phyloP scores from a whole-genome alignment of 2,329 filamentous ascomycete genomes.

The Aspergillus latus region DNA sequence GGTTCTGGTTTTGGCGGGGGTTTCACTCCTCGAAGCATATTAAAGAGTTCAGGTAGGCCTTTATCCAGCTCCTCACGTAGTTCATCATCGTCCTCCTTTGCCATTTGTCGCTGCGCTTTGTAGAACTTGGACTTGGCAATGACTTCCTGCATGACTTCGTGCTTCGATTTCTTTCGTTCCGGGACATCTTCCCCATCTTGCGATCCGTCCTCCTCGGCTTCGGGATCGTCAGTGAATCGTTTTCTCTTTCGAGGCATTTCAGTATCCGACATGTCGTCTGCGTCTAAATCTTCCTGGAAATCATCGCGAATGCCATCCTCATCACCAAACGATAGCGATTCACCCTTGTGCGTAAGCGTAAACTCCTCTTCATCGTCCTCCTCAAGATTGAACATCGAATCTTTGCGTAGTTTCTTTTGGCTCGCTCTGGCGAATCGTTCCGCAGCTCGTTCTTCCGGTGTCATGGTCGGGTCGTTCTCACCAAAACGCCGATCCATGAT shows the following conservation, averaged over 20 bases:
- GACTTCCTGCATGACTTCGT: slow-evolving; percentile 96
- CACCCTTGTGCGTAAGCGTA: slow-evolving; percentile 79
- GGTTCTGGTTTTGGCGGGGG: slow-evolving; percentile 52
- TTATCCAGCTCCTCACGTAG: slow-evolving; percentile 80
- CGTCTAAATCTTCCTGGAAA: slow-evolving; percentile 73
- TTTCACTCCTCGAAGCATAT: slow-evolving; percentile 63
- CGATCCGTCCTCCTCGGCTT: slow-evolving; percentile 39
- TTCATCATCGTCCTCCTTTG: slow-evolving; percentile 91
- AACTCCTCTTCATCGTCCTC: slow-evolving; percentile 77
- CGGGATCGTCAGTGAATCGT: slow-evolving; percentile 46
- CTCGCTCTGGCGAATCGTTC: slow-evolving; percentile 90
- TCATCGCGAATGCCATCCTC: slow-evolving; percentile 61
- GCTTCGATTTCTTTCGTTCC: slow-evolving; percentile 88
- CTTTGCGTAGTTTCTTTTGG: slow-evolving; percentile 72
- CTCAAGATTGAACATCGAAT: slow-evolving; percentile 84
- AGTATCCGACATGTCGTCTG: slow-evolving; percentile 60
- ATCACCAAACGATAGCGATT: slow-evolving; percentile 65
- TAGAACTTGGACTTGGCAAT: slow-evolving; percentile 95
- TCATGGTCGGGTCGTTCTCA: slow-evolving; percentile 92
- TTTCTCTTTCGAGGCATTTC: slow-evolving; percentile 54
- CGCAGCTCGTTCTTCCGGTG: slow-evolving; percentile 85
- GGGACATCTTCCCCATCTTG: slow-evolving; percentile 60
- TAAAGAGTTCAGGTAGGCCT: slow-evolving; percentile 73
- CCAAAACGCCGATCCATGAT: slow-evolving; percentile 92
- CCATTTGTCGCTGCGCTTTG: slow-evolving; percentile 90